Evolutionary conservation across 768 basidiomycete species (phyloP), one percentile per base, ranked within the genome.

Genomic region (Chalciporus pseudorubinellus): DNA sequence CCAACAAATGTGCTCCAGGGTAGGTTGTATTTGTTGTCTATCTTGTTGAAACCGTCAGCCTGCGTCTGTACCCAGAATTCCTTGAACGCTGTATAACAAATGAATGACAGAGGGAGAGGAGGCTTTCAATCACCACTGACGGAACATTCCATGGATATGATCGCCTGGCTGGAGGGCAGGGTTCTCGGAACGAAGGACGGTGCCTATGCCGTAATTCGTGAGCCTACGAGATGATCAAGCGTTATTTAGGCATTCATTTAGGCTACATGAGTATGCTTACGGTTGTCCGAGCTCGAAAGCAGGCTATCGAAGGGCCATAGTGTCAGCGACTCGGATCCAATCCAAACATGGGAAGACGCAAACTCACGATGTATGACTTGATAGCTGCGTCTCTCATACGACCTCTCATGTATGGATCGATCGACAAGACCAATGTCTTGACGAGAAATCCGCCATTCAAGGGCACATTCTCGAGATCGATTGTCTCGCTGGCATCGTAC

Each of bases 371-470:
- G 7, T 62, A 53, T 13, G 57, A 62, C 20, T 51, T 39, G 39
- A 42, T 46, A 9, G 31, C 12, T 3, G 51, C 5, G 12, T 51
- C 52, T 8, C 71, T 63, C 79, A 82, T 78, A 22, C 69, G 62
- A 4, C 70, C 69, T 33, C 76, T 63, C 61, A 77, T 48, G 51
- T 75, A 81, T 0, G 79, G 79, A 53, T 81, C 79, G 26, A 78
- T 62, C 13, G 74, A 74, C 14, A 80, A 60, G 6, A 68, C 72
- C 20, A 84, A 67, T 0, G 73, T 72, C 60, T 82, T 83, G 48
- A 80, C 26, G 7, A 84, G 62, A 53, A 81, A 63, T 1, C 77
- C 78, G 2, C 77, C 77, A 26, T 74, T 60, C 22, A 81, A 60
- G 4, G 72, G 59, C 1, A 70, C 73, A 19, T 59, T 73, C 14